Evolutionary conservation across 768 basidiomycete genomes (phyloP).

Genomic region (Obba rivulosa): DNA sequence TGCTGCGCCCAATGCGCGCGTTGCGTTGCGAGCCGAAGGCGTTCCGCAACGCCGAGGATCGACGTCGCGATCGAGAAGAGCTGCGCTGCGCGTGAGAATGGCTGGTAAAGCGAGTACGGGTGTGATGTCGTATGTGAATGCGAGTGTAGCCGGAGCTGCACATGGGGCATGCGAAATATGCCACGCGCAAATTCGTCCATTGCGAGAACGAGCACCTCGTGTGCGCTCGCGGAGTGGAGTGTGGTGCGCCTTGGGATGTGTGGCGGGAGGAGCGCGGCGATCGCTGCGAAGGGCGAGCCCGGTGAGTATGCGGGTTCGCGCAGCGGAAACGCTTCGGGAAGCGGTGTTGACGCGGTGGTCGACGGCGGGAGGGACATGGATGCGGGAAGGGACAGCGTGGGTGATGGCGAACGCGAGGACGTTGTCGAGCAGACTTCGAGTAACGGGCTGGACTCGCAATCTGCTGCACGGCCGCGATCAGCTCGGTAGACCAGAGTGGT

Average conservation of each 20-base stretch:
- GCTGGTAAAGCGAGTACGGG: slow-evolving; percentile 4
- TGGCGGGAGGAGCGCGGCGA: slow-evolving; percentile 44
- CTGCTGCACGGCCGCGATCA: no score
- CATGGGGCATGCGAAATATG: slow-evolving; percentile 61
- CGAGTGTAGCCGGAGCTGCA: slow-evolving; percentile 7
- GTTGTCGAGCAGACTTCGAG: no score
- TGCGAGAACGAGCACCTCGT: slow-evolving; percentile 54
- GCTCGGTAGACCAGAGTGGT: no score
- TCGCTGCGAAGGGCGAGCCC: slow-evolving; percentile 47
- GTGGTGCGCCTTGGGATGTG: slow-evolving; percentile 41
- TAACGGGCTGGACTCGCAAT: no score
- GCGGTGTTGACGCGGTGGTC: no score
- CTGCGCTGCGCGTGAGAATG: slow-evolving; percentile 53
- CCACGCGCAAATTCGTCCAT: slow-evolving; percentile 68
- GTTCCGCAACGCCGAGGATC: slow-evolving; percentile 56
- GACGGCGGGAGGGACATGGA: no score
- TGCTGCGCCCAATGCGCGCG: slow-evolving; percentile 54
- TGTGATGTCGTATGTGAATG: slow-evolving; percentile 5
- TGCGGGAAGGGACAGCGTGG: no score
- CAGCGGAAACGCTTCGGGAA: slow-evolving; percentile 4
- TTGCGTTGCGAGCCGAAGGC: slow-evolving; percentile 38
- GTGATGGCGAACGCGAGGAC: no score
- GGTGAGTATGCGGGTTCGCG: slow-evolving; percentile 44
- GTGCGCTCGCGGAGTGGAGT: slow-evolving; percentile 33
- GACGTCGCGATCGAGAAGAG: slow-evolving; percentile 60